Evolutionary conservation across 2,329 filamentous ascomycete species (phyloP).

Genomic region (Aspergillus quadricinctus): DNA sequence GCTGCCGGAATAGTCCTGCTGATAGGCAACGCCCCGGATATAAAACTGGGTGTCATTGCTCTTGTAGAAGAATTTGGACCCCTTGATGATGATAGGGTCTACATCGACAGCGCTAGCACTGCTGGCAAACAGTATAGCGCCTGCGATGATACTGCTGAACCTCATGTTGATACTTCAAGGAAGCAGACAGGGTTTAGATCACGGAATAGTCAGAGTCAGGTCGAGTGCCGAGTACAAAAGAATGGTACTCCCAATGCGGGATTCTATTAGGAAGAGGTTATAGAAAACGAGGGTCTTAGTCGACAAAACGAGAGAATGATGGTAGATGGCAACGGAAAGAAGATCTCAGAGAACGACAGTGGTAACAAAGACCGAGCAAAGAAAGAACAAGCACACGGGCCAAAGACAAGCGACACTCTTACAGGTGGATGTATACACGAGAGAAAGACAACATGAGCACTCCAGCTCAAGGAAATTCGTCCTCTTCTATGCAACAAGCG

Average conservation of each 20-base stretch:
- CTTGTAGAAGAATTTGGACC: slow-evolving; percentile 82
- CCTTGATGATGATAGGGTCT: slow-evolving; percentile 60
- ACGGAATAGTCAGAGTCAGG: background rate
- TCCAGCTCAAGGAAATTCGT: background rate
- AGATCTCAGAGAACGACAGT: background rate
- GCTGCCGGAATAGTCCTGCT: slow-evolving; percentile 65
- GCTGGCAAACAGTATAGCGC: slow-evolving; percentile 47
- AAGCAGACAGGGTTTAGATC: background rate
- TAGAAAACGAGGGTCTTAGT: background rate
- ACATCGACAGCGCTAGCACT: slow-evolving; percentile 51
- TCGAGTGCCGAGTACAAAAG: background rate
- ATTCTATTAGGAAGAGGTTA: background rate
- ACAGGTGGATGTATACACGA: background rate
- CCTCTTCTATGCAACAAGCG: background rate
- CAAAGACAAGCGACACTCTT: background rate
- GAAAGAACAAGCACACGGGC: background rate
- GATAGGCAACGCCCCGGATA: slow-evolving; percentile 90
- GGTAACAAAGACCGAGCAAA: background rate
- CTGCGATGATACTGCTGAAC: slow-evolving; percentile 43
- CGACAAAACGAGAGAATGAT: background rate
- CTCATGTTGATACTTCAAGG: slow-evolving; percentile 44
- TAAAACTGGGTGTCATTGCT: slow-evolving; percentile 72
- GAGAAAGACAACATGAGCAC: background rate
- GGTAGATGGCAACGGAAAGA: background rate
- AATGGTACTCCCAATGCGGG: background rate